These are phyloP conservation scores for Pinus tabuliformis DNA, from an alignment of 75 land plant genomes.

Conservation along the genomic window DNA sequence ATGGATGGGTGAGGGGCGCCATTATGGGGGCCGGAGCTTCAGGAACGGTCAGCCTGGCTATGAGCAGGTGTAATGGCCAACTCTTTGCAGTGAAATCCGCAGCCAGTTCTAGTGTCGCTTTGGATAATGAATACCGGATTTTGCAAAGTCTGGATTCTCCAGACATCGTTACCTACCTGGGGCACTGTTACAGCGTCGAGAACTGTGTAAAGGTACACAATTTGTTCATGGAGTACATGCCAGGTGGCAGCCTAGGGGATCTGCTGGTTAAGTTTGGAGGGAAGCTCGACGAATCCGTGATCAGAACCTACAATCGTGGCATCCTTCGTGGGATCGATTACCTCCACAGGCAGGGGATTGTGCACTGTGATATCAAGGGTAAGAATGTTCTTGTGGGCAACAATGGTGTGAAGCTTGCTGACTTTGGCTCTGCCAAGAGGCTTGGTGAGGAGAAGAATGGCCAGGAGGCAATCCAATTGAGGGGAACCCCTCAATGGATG, in stretches of 20 bases:
- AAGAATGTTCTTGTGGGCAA: slow-evolving; percentile 37
- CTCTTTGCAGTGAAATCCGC: slow-evolving; percentile 60
- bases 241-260: slow-evolving; percentile 54
- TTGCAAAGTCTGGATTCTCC: slow-evolving; percentile 30
- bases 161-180: slow-evolving; percentile 32
- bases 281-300: slow-evolving; percentile 28
- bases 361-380: slow-evolving; percentile 73
- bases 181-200: slow-evolving; percentile 22
- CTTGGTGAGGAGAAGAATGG: slow-evolving; percentile 9
- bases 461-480: not conserved
- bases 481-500: slow-evolving; percentile 58
- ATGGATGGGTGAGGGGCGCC: slow-evolving; percentile 39
- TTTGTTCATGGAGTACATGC: slow-evolving; percentile 64
- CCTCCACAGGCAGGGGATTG: slow-evolving; percentile 40
- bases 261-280: slow-evolving; percentile 42
- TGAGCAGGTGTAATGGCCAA: slow-evolving; percentile 29
- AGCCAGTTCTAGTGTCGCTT: not conserved
- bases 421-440: slow-evolving; percentile 59
- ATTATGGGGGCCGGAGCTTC: slow-evolving; percentile 48
- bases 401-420: slow-evolving; percentile 42
- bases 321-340: slow-evolving; percentile 33
- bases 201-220: slow-evolving; percentile 22
- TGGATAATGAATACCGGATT: slow-evolving; percentile 42
- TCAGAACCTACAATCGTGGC: slow-evolving; percentile 24
- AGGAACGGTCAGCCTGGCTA: slow-evolving; percentile 39